These are phyloP conservation scores for Plicaturopsis crispa DNA, from an alignment of 768 basidiomycete species.

Conservation along the genomic window DNA sequence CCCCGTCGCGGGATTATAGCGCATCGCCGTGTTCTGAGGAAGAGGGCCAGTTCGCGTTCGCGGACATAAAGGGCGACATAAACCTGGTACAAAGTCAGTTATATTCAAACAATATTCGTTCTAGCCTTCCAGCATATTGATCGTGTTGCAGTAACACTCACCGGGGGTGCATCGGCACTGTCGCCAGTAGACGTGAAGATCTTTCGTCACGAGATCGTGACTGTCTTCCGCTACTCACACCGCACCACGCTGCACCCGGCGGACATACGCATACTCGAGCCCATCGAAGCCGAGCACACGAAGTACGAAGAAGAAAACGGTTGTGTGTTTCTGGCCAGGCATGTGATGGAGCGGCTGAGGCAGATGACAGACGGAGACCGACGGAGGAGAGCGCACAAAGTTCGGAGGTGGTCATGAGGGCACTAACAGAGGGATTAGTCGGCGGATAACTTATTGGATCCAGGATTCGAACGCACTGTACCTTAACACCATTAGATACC, in stretches of 20 bases:
- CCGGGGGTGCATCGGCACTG: slow-evolving; percentile 2
- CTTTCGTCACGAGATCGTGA: slow-evolving; percentile 24
- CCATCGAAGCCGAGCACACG: slow-evolving; percentile 16
- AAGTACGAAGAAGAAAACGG: slow-evolving; percentile 25
- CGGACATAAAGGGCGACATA: slow-evolving; percentile 14
- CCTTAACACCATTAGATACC: no score
- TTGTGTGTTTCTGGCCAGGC: slow-evolving; percentile 23
- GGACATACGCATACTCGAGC: slow-evolving; percentile 18
- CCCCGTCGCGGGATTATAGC: no score
- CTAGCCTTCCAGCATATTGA: background rate
- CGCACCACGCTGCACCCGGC: slow-evolving; percentile 14
- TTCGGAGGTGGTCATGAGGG: no score
- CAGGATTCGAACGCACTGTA: no score
- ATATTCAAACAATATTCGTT: background rate
- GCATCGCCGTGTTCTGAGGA: no score
- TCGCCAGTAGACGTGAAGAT: slow-evolving; percentile 9
- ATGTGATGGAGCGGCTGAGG: slow-evolving; percentile 20
- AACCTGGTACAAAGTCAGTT: slow-evolving; percentile 22
- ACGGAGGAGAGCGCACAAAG: no score
- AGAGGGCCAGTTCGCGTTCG: slow-evolving; percentile 38
- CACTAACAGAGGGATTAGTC: no score
- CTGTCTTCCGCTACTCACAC: slow-evolving; percentile 25
- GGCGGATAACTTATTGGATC: no score
- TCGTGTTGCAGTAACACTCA: slow-evolving; percentile 13
- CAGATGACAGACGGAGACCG: no score